phyloP scores from a whole-genome alignment of 2,329 filamentous ascomycete species.

The Claviceps africana region DNA sequence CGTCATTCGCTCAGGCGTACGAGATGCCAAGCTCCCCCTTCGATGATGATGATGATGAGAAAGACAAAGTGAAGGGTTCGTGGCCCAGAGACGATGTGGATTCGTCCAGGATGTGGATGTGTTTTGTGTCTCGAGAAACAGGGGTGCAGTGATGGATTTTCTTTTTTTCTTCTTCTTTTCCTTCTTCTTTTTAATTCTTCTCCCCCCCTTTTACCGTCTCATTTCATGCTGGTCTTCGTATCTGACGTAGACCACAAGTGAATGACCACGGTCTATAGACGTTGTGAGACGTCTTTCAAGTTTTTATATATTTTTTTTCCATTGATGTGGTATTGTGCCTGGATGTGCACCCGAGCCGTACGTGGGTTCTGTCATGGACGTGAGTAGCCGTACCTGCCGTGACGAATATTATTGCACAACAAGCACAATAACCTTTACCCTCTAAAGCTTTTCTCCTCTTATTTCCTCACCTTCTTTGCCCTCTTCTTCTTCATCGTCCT shows the following conservation, averaged over 20 bases:
- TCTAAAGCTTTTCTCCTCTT: neutral
- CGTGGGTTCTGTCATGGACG: neutral
- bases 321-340: neutral
- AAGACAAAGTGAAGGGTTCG: conserved; percentile 2
- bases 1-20: conserved; percentile 58
- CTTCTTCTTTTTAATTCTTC: conserved; percentile 2
- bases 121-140: neutral
- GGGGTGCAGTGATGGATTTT: conserved; percentile 7
- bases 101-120: neutral
- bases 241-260: conserved; percentile 7
- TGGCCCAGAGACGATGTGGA: neutral
- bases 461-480: no score
- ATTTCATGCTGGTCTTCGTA: conserved; percentile 6
- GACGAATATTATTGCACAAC: neutral
- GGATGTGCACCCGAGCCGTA: neutral
- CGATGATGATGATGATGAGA: conserved; percentile 29
- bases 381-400: neutral
- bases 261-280: neutral
- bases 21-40: conserved; percentile 61
- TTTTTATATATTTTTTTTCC: neutral
- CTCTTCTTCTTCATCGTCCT: neutral
- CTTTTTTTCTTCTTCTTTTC: conserved; percentile 7
- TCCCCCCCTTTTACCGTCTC: neutral
- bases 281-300: neutral
- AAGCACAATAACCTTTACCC: neutral